Percentiles rank a stretch among this genome's conserved stretches.
Evolutionary conservation across 1,284 basidiomycete genomes (phyloP).

Genomic region (Ganoderma leucocontextum): DNA sequence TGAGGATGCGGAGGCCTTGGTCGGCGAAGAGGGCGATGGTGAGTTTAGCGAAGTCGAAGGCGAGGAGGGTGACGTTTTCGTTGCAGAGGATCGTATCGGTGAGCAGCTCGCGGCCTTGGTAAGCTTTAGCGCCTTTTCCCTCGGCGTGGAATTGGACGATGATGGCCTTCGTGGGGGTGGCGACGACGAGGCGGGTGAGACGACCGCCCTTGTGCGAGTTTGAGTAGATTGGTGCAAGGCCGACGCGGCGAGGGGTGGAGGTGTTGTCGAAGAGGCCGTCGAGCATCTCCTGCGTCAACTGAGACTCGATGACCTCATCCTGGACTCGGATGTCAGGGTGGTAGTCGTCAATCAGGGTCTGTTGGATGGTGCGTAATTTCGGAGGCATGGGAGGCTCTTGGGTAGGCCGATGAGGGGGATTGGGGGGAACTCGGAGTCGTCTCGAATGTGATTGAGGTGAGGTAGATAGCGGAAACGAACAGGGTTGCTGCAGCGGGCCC

Average conservation of each 20-base stretch:
- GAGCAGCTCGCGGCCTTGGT: constrained; percentile 37
- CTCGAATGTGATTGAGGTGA: constrained; percentile 20
- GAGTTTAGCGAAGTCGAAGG: constrained; percentile 56
- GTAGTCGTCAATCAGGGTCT: constrained; percentile 38
- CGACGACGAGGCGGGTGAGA: constrained; percentile 40
- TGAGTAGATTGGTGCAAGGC: constrained; percentile 42
- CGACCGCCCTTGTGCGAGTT: constrained; percentile 24
- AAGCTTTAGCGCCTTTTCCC: constrained; percentile 28
- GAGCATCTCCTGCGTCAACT: constrained; percentile 34
- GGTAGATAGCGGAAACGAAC: background rate
- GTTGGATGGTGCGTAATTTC: constrained; percentile 30
- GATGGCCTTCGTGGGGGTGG: constrained; percentile 33
- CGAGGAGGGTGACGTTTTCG: constrained; percentile 40
- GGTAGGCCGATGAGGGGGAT: background rate
- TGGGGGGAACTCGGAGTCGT: constrained; percentile 18
- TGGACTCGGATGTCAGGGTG: constrained; percentile 31
- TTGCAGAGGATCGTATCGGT: constrained; percentile 39
- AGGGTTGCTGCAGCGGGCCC: background rate
- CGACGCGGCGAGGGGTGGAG: constrained; percentile 34
- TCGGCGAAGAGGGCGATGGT: constrained; percentile 52
- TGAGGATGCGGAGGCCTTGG: constrained; percentile 46
- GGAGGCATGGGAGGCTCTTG: constrained; percentile 33
- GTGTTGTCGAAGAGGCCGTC: constrained; percentile 25
- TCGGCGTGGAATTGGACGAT: constrained; percentile 40
- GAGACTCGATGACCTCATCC: constrained; percentile 33